Percentiles rank a stretch among this genome's conserved stretches.
phyloP scores from a whole-genome alignment of 2,329 filamentous ascomycete species.

The Epichloe aotearoae region DNA sequence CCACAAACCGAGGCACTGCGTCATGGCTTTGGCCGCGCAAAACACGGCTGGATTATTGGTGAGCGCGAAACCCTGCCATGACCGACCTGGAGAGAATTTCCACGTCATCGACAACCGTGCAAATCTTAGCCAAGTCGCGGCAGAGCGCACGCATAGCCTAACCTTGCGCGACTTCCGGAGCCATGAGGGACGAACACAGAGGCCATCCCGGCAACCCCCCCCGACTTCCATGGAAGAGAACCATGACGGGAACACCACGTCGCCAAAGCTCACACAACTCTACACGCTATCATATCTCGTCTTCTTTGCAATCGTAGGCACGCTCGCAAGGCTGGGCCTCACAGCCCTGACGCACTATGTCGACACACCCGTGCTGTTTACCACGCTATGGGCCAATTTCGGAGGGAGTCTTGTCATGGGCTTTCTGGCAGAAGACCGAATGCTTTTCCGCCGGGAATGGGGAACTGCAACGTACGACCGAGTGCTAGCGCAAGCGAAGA shows the following conservation, averaged over 20 bases:
- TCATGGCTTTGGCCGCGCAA: no score
- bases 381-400: slow-evolving; percentile 79
- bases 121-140: slow-evolving; percentile 30
- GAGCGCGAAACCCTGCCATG: not conserved
- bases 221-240: no score
- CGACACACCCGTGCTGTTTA: slow-evolving; percentile 59
- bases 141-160: slow-evolving; percentile 6
- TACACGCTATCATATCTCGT: slow-evolving; percentile 73
- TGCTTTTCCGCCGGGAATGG: slow-evolving; percentile 59
- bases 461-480: slow-evolving; percentile 30
- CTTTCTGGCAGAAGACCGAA: slow-evolving; percentile 67
- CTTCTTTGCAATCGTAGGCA: slow-evolving; percentile 75
- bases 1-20: no score
- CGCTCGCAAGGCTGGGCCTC: slow-evolving; percentile 68
- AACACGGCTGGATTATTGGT: not conserved
- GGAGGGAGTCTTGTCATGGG: slow-evolving; percentile 72
- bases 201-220: no score
- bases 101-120: slow-evolving; percentile 19
- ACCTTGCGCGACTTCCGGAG: slow-evolving; percentile 9
- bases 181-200: slow-evolving; percentile 1
- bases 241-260: slow-evolving; percentile 19
- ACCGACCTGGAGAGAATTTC: not conserved
- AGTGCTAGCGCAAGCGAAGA: slow-evolving; percentile 17
- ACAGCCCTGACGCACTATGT: slow-evolving; percentile 70
- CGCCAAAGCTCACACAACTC: slow-evolving; percentile 40